Evolutionary conservation across 257 asterid species (phyloP).

Genomic region (Solanum clarkiae): DNA sequence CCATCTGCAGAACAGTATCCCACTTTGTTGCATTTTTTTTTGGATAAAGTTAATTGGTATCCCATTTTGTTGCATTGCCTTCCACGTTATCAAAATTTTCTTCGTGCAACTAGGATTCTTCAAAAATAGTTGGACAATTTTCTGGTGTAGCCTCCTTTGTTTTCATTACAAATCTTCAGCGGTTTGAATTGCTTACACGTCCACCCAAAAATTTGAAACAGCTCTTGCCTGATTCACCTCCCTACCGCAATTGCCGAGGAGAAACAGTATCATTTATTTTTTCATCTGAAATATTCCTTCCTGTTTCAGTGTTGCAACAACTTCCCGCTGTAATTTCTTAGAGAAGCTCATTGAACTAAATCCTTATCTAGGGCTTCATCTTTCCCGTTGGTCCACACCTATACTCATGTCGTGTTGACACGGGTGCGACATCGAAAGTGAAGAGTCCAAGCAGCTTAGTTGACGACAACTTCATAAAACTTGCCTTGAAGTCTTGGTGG

Average conservation of each 20-base stretch:
- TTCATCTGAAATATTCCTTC: not conserved
- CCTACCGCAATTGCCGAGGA: not conserved
- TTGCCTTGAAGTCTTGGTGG: not conserved
- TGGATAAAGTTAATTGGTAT: not conserved
- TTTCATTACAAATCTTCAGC: not conserved
- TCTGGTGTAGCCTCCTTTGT: not conserved
- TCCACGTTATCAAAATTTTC: not conserved
- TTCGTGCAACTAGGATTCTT: not conserved
- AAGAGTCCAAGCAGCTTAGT: not conserved
- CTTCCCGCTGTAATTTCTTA: not conserved
- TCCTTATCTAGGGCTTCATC: not conserved
- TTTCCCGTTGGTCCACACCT: not conserved
- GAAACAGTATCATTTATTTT: no score
- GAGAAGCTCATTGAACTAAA: not conserved
- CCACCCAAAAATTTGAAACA: not conserved
- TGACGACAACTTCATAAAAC: not conserved
- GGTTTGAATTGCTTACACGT: not conserved
- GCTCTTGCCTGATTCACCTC: not conserved
- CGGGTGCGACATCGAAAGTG: not conserved
- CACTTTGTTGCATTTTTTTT: not conserved
- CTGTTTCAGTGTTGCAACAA: not conserved
- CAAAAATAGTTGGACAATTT: no score
- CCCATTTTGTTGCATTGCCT: not conserved
- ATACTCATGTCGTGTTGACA: not conserved
- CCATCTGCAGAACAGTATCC: not conserved